These are phyloP conservation scores for Oryza meyeriana DNA, from an alignment of 176 grass and related monocot genomes.

Conservation along the genomic window DNA sequence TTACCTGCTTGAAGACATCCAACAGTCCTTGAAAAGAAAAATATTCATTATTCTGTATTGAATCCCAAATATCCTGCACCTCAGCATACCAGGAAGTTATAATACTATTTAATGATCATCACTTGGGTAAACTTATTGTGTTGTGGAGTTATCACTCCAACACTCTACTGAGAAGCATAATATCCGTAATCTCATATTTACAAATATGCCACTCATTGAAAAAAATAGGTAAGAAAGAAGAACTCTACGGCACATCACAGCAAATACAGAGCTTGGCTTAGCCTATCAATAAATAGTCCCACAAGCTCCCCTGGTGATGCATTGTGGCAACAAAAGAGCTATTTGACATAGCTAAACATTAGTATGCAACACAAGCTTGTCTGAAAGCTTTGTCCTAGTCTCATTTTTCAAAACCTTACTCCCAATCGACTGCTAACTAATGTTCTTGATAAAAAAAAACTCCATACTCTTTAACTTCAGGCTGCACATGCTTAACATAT, in stretches of 20 bases:
- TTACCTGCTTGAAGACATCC: conserved; percentile 84
- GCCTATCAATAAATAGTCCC: too few relatives aligned
- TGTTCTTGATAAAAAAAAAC: neutral
- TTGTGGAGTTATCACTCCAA: neutral
- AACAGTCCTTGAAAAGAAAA: conserved; percentile 77
- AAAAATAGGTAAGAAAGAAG: neutral
- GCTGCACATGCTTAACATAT: neutral
- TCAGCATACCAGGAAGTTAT: neutral
- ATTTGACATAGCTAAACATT: neutral
- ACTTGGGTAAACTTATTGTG: conserved; percentile 2
- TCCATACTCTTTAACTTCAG: neutral
- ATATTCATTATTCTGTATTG: conserved; percentile 76
- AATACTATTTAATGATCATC: neutral
- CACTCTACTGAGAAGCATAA: neutral
- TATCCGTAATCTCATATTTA: neutral
- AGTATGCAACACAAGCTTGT: neutral
- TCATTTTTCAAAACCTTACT: neutral
- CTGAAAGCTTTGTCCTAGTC: neutral
- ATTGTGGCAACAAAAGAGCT: neutral
- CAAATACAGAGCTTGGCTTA: neutral
- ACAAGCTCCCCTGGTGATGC: neutral
- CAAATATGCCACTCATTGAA: neutral
- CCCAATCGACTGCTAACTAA: neutral
- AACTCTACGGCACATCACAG: neutral
- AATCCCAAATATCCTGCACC: conserved; percentile 90